A percentile compares a stretch with the other conserved stretches of the same genome.
phyloP scores from a whole-genome alignment of 176 grass and related monocot genomes.

The Oryza meyeriana region DNA sequence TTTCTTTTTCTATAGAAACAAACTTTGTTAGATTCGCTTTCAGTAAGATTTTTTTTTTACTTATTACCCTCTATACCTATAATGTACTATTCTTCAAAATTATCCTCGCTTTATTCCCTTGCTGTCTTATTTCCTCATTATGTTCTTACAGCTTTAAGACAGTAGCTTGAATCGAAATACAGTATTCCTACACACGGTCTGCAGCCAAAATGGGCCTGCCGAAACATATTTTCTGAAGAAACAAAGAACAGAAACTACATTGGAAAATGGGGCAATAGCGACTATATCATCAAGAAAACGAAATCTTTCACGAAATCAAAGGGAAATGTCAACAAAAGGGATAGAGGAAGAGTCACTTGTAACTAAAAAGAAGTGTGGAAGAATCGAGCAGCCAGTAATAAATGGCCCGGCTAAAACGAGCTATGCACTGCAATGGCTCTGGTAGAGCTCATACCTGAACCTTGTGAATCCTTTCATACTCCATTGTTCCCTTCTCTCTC shows the following conservation, averaged over 20 bases:
- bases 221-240: neutral
- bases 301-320: neutral
- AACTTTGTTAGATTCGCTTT: neutral
- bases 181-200: neutral
- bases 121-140: neutral
- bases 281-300: neutral
- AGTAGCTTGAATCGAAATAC: conserved; percentile 8
- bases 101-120: neutral
- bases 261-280: neutral
- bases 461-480: conserved; percentile 96
- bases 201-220: neutral
- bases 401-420: neutral
- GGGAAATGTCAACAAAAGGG: neutral
- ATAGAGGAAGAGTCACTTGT: neutral
- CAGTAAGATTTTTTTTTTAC: neutral
- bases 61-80: neutral
- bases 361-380: neutral
- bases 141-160: neutral
- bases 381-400: neutral
- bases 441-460: conserved; percentile 63
- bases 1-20: neutral
- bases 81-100: neutral
- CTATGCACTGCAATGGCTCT: neutral
- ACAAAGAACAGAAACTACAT: neutral
- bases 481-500: conserved; percentile 50